Evolutionary conservation across 176 grass and related monocot genomes (phyloP), one percentile per base, ranked within the genome.

Genomic region (Carex parvula): DNA sequence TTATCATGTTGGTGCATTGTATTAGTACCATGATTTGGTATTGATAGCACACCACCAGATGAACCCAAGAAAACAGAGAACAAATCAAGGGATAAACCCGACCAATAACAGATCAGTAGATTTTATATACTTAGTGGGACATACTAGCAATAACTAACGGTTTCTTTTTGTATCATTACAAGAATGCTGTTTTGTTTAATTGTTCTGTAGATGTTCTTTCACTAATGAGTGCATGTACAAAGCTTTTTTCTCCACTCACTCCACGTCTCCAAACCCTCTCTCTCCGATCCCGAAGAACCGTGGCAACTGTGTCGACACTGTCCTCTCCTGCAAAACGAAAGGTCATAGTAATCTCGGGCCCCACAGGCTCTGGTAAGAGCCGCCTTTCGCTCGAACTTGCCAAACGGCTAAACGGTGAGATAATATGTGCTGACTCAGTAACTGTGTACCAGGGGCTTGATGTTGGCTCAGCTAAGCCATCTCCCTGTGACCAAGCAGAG

Each of bases 271-370:
- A 32, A 42, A 14, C 57, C 6, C 6, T 61, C 6, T 24, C 52
- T 73, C 21, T 5, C 37, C 60, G 75, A 7, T 0, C n/a, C 0
- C 72, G 33, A 53, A 90, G 75, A 62, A n/a, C 35, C 70, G 15
- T 85, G 8, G 60, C 44, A 44, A 13, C 72, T 20, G 1, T 62
- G 10, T 85, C 84, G 1, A 58, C 20, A 4, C 33, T 53, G 1
- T 42, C 67, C 11, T 11, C 16, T n/a, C 6, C 60, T 10, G 61
- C 56, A 1, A 80, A 85, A 54, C 91, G 86, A 57, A 93, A 88
- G 14, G 91, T 92, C 78, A 94, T 97, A 18, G 91, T 94, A 39
- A 91, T 97, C 9, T 97, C 94, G 0, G 94, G 91, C 0, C 90
- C 94, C 0, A 97, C 94, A 0, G 91, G 88, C 4, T 84, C 84